Conservation (phyloP, 805 yeast genomes). For the Yarrowia osloensis region DNA sequence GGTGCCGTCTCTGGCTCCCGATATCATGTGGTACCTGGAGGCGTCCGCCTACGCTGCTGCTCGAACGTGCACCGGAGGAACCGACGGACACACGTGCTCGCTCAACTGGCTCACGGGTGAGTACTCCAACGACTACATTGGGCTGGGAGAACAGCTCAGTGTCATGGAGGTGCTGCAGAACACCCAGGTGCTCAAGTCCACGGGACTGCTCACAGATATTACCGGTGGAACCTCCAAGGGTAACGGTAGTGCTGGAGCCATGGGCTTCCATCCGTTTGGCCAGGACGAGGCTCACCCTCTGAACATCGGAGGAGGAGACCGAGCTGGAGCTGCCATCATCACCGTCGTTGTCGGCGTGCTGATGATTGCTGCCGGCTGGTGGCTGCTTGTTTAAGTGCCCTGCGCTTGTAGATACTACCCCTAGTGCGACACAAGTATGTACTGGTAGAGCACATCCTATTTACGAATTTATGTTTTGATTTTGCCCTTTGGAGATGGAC, state of each 20-base stretch:
- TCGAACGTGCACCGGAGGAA: slow-evolving; percentile 74
- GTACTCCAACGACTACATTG: slow-evolving; percentile 65
- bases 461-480: slow-evolving; percentile 28
- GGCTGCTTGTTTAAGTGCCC: slow-evolving; percentile 32
- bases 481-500: too few relatives aligned
- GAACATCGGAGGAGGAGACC: slow-evolving; percentile 34
- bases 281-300: slow-evolving; percentile 32
- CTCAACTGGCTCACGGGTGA: slow-evolving; percentile 60
- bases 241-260: slow-evolving; percentile 63
- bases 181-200: slow-evolving; percentile 44
- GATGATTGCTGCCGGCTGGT: slow-evolving; percentile 34
- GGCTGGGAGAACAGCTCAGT: slow-evolving; percentile 82
- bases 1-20: slow-evolving; percentile 52
- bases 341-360: slow-evolving; percentile 35
- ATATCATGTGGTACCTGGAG: slow-evolving; percentile 51
- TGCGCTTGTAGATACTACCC: neutral
- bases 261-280: slow-evolving; percentile 14
- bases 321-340: slow-evolving; percentile 38
- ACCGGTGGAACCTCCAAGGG: slow-evolving; percentile 75
- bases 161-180: slow-evolving; percentile 68
- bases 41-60: slow-evolving; percentile 73
- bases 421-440: neutral
- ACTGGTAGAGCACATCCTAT: neutral
- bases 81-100: slow-evolving; percentile 82
- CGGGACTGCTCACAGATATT: slow-evolving; percentile 61